Evolutionary conservation across 805 yeast species (phyloP).

Genomic region (Saccharomycodes ludwigii): DNA sequence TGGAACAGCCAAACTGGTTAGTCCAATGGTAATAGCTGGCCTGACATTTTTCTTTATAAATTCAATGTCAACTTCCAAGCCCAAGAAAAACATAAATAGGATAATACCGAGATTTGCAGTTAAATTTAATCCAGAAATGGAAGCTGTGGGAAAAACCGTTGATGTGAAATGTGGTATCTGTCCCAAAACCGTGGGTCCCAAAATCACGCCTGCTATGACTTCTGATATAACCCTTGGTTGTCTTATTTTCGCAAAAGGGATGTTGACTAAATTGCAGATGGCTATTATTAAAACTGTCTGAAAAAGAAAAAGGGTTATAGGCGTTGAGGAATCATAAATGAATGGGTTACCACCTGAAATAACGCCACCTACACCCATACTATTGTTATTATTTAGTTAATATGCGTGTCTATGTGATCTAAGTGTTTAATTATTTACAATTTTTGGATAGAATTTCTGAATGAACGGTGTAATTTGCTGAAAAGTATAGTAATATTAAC

Average conservation of each 20-base stretch:
- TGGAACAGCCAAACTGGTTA: conserved; percentile 64
- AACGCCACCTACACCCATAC: conserved; percentile 58
- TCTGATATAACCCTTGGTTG: conserved; percentile 80
- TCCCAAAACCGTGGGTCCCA: conserved; percentile 71
- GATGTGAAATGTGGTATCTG: conserved; percentile 53
- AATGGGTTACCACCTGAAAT: conserved; percentile 64
- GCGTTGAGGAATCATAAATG: conserved; percentile 41
- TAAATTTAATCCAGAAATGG: conserved; percentile 51
- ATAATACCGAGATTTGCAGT: conserved; percentile 69
- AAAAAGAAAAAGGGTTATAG: conserved; percentile 57
- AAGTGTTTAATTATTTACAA: too few relatives aligned
- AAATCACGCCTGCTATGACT: conserved; percentile 60
- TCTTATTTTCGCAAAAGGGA: conserved; percentile 45
- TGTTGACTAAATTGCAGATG: conserved; percentile 47
- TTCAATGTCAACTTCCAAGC: conserved; percentile 62
- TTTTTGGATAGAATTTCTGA: too few relatives aligned
- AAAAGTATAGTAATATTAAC: too few relatives aligned
- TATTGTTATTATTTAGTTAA: too few relatives aligned
- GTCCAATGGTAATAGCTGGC: conserved; percentile 57
- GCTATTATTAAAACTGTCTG: conserved; percentile 52
- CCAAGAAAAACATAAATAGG: conserved; percentile 62
- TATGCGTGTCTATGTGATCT: too few relatives aligned
- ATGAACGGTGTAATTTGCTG: too few relatives aligned
- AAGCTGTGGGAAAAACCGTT: conserved; percentile 50
- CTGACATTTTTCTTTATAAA: conserved; percentile 48